Percentiles rank a stretch among this genome's conserved stretches.
Conservation (phyloP, 75 land plant genomes). For the Picea sitchensis region DNA sequence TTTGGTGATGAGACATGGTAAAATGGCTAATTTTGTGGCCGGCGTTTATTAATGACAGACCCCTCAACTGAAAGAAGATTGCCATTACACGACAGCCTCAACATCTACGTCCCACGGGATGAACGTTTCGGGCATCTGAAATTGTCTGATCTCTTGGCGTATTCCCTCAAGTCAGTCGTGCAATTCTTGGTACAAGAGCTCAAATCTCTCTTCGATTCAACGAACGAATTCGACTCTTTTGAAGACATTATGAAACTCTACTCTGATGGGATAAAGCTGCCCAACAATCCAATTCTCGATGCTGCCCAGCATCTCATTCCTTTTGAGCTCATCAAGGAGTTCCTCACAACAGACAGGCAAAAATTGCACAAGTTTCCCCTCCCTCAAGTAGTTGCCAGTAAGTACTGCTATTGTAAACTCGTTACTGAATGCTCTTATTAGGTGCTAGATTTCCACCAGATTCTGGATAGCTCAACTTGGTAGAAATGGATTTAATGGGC, state of each 20-base stretch:
- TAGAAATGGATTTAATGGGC: not conserved
- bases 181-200: slow-evolving; percentile 37
- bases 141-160: slow-evolving; percentile 50
- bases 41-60: slow-evolving; percentile 24
- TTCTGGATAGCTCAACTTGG: no score
- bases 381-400: slow-evolving; percentile 38
- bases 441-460: no score
- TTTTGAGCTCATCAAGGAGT: slow-evolving; percentile 39
- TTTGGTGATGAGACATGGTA: no score
- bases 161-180: slow-evolving; percentile 22
- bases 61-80: slow-evolving; percentile 55
- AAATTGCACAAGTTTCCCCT: slow-evolving; percentile 40
- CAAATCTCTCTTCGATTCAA: slow-evolving; percentile 30
- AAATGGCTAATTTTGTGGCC: no score
- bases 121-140: slow-evolving; percentile 78
- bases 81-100: slow-evolving; percentile 16
- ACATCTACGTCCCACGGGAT: slow-evolving; percentile 87
- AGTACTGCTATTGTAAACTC: no score
- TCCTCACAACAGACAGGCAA: slow-evolving; percentile 31
- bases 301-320: slow-evolving; percentile 24
- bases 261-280: slow-evolving; percentile 38
- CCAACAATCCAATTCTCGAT: slow-evolving; percentile 3
- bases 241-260: slow-evolving; percentile 59
- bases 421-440: no score
- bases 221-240: slow-evolving; percentile 55